Evolutionary conservation across 306 rosid species (phyloP).

Genomic region (Mucuna pruriens): DNA sequence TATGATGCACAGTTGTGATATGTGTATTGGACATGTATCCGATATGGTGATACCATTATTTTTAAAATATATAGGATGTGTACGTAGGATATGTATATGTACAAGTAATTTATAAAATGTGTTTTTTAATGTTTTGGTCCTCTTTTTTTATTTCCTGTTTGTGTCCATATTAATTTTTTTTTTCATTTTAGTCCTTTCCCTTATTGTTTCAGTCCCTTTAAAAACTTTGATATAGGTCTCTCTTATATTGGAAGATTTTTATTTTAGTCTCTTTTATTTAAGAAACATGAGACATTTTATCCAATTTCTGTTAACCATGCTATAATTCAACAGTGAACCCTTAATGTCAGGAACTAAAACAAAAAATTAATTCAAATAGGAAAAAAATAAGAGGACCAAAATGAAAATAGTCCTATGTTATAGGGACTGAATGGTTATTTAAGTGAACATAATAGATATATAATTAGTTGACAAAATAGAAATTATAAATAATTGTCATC

Average conservation of each 20-base stretch:
- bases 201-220: not conserved
- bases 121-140: not conserved
- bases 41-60: not conserved
- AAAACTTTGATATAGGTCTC: too few relatives aligned
- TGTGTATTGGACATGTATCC: not conserved
- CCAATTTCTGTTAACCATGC: not conserved
- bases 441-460: not conserved
- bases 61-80: not conserved
- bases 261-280: not conserved
- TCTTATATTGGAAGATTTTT: not conserved
- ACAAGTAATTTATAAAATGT: not conserved
- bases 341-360: not conserved
- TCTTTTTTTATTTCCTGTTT: not conserved
- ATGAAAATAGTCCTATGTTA: not conserved
- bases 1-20: not conserved
- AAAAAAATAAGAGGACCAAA: not conserved
- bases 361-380: not conserved
- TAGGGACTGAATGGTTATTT: not conserved
- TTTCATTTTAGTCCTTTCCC: not conserved
- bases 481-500: not conserved
- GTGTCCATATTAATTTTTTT: not conserved
- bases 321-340: not conserved
- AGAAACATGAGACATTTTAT: not conserved
- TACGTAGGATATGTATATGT: not conserved
- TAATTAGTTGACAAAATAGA: not conserved